Conservation (phyloP, 257 asterid species). For the Solanum chilense region DNA sequence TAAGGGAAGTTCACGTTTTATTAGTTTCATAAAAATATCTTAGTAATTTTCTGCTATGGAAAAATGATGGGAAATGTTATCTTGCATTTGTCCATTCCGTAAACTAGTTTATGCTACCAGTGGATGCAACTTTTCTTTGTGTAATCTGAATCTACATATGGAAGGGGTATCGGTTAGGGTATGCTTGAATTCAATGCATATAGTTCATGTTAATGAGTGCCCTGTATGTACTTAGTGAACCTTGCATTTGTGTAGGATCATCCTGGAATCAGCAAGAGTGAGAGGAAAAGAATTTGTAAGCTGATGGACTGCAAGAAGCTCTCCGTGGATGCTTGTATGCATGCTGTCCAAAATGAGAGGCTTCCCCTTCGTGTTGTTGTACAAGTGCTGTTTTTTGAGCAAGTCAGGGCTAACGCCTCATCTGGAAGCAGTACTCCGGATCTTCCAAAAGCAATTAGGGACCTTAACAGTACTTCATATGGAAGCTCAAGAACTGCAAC, state of each 20-base stretch:
- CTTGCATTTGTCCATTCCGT: not conserved
- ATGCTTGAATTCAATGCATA: not conserved
- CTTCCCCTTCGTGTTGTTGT: constrained; percentile 85
- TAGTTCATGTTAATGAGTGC: not conserved
- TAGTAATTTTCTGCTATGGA: not conserved
- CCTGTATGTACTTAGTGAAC: not conserved
- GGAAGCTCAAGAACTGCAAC: constrained; percentile 76
- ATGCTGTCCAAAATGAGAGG: constrained; percentile 86
- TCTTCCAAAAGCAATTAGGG: constrained; percentile 72
- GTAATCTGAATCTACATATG: not conserved
- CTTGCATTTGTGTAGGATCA: constrained; percentile 45
- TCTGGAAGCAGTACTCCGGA: constrained; percentile 97
- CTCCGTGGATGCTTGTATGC: constrained; percentile 86
- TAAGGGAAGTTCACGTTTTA: not conserved
- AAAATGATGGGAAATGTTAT: not conserved
- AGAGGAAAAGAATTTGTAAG: constrained; percentile 66
- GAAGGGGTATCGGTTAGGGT: not conserved
- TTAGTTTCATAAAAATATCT: not conserved
- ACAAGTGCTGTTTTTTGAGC: constrained; percentile 92
- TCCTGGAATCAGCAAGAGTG: constrained; percentile 76
- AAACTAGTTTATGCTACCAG: not conserved
- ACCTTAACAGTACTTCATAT: constrained; percentile 52
- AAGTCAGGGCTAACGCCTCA: constrained; percentile 80
- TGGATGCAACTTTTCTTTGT: not conserved
- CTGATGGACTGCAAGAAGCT: constrained; percentile 94